Conservation (phyloP, 495 filamentous ascomycete species). For the Annulohypoxylon nitens region DNA sequence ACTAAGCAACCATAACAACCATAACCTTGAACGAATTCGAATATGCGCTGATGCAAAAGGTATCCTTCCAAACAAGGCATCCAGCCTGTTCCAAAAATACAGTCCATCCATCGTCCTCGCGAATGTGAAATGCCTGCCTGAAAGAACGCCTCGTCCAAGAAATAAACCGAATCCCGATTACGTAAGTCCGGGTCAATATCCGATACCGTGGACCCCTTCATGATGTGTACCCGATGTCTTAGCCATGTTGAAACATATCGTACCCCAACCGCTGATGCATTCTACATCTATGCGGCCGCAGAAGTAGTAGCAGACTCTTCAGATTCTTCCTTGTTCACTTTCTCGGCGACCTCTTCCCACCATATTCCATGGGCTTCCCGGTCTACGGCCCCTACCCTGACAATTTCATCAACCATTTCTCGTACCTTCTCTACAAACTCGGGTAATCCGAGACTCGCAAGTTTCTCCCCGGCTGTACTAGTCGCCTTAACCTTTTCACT, state of each 20-base stretch:
- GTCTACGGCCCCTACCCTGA: slow-evolving; percentile 81
- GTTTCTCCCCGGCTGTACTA: slow-evolving; percentile 82
- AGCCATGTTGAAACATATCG: slow-evolving; percentile 10
- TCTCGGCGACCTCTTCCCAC: slow-evolving; percentile 78
- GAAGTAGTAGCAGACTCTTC: slow-evolving; percentile 47
- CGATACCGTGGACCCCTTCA: slow-evolving; percentile 6
- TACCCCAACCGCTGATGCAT: slow-evolving; percentile 7
- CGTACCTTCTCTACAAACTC: slow-evolving; percentile 92
- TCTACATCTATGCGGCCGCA: slow-evolving; percentile 23
- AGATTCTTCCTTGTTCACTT: slow-evolving; percentile 54
- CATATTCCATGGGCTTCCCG: slow-evolving; percentile 80
- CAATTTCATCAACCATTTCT: slow-evolving; percentile 82
- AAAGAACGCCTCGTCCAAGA: slow-evolving; percentile 31
- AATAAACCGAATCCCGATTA: slow-evolving; percentile 40
- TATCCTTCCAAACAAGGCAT: slow-evolving; percentile 39
- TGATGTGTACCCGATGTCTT: slow-evolving; percentile 36
- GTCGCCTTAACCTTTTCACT: slow-evolving; percentile 85
- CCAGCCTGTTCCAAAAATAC: slow-evolving; percentile 41
- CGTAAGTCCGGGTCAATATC: slow-evolving; percentile 36
- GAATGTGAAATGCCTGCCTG: slow-evolving; percentile 37
- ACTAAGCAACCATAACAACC: slow-evolving; percentile 22
- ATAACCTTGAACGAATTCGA: slow-evolving; percentile 7
- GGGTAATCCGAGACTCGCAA: slow-evolving; percentile 82
- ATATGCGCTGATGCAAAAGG: slow-evolving; percentile 48
- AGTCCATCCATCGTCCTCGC: slow-evolving; percentile 29